A percentile compares a stretch with the other conserved stretches of the same genome.
Evolutionary conservation across 768 basidiomycete genomes (phyloP).

Genomic region (Lentinus tigrinus): DNA sequence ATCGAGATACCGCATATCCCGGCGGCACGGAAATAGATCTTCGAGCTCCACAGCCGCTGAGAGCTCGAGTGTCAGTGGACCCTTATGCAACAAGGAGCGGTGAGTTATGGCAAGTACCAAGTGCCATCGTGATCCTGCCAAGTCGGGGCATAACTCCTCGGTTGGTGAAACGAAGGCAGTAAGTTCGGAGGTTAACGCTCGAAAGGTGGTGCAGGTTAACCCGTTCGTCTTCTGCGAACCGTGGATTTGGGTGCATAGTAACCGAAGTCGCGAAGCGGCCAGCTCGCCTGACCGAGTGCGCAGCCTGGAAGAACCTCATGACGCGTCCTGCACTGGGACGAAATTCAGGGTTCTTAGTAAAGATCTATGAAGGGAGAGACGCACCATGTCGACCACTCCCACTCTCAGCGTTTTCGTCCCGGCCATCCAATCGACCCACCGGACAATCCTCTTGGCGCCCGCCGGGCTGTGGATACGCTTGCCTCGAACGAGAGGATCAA

Average conservation of each 20-base stretch:
- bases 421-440: too few species aligned
- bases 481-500: too few species aligned
- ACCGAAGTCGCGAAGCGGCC: too few species aligned
- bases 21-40: not conserved
- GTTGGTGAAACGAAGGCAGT: not conserved
- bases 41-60: not conserved
- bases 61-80: not conserved
- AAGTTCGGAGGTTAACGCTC: not conserved
- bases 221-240: too few species aligned
- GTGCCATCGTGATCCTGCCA: not conserved
- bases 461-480: too few species aligned
- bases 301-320: not conserved
- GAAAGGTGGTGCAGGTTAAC: too few species aligned
- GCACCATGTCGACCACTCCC: not conserved
- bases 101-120: not conserved
- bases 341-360: not conserved
- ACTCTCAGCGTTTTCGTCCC: not conserved
- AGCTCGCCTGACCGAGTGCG: too few species aligned
- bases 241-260: too few species aligned
- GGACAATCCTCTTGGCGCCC: too few species aligned
- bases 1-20: not conserved
- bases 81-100: not conserved
- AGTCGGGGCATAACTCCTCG: not conserved
- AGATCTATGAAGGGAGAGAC: not conserved
- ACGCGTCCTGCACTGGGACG: not conserved